Conservation (phyloP, 108 stramenopile species). For the Schizochytrium sp. region DNA sequence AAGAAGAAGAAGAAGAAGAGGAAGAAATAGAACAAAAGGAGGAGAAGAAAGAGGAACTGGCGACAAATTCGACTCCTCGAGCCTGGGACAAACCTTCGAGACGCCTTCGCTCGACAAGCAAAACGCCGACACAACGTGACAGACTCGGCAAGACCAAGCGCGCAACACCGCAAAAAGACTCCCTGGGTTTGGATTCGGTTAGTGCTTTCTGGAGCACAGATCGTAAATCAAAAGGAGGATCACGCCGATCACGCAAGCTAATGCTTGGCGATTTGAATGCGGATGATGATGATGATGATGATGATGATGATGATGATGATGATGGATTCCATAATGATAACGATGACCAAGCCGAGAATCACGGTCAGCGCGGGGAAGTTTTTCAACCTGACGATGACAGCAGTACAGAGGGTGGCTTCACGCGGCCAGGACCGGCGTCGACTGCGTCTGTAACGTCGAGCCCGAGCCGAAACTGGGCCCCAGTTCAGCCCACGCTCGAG, state of each 20-base stretch:
- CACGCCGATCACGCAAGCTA: neutral
- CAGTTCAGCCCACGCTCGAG: no score
- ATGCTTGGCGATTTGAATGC: neutral
- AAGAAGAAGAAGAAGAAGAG: no score
- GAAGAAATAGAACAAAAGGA: no score
- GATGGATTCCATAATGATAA: neutral
- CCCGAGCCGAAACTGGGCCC: no score
- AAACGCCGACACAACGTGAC: no score
- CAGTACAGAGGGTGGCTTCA: neutral
- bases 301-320: neutral
- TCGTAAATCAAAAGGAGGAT: neutral
- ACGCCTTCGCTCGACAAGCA: no score
- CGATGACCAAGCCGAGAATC: neutral
- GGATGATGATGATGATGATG: neutral
- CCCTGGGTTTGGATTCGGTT: neutral
- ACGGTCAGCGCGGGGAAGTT: neutral
- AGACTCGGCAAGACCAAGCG: no score
- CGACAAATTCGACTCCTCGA: no score
- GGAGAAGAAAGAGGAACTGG: no score
- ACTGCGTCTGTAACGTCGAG: no score
- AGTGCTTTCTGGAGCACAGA: neutral
- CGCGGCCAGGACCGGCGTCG: no score
- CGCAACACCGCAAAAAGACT: neutral
- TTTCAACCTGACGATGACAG: neutral
- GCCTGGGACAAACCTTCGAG: no score